These are phyloP conservation scores for Jatropha curcas DNA, from an alignment of 345 rosid species.

Conservation along the genomic window DNA sequence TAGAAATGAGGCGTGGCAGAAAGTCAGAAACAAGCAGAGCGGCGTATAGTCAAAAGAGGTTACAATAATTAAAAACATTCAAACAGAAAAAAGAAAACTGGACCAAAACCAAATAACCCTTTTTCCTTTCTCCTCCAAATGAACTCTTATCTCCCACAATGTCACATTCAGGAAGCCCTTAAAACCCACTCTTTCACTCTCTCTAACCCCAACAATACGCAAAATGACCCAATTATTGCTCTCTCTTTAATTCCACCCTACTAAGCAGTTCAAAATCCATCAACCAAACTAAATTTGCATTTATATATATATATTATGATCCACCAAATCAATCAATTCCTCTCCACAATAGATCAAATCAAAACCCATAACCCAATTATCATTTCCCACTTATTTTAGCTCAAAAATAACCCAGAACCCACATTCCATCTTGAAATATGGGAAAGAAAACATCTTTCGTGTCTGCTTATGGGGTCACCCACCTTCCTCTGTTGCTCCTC, in stretches of 20 bases:
- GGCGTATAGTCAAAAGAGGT: neutral
- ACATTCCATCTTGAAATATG: constrained; percentile 4
- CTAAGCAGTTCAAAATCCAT: constrained; percentile 6
- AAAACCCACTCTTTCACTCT: neutral
- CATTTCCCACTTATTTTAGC: neutral
- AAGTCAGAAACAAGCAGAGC: neutral
- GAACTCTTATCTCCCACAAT: neutral
- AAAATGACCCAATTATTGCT: too few species aligned
- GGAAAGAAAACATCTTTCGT: constrained; percentile 5
- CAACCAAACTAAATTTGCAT: neutral
- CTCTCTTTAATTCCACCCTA: neutral
- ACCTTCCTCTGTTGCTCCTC: constrained; percentile 30
- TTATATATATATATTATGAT: constrained; percentile 18
- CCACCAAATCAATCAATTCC: neutral
- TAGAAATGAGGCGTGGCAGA: neutral
- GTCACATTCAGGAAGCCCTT: neutral
- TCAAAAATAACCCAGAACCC: neutral
- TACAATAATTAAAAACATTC: neutral
- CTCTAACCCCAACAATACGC: too few species aligned
- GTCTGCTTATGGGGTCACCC: constrained; percentile 33
- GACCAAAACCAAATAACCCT: neutral
- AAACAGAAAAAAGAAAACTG: neutral
- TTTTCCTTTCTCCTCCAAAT: neutral
- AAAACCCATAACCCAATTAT: constrained; percentile 9
- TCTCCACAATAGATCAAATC: neutral